These are phyloP conservation scores for Martensiomyces pterosporus DNA, from an alignment of 192 early-diverging fungal species.

Conservation along the genomic window DNA sequence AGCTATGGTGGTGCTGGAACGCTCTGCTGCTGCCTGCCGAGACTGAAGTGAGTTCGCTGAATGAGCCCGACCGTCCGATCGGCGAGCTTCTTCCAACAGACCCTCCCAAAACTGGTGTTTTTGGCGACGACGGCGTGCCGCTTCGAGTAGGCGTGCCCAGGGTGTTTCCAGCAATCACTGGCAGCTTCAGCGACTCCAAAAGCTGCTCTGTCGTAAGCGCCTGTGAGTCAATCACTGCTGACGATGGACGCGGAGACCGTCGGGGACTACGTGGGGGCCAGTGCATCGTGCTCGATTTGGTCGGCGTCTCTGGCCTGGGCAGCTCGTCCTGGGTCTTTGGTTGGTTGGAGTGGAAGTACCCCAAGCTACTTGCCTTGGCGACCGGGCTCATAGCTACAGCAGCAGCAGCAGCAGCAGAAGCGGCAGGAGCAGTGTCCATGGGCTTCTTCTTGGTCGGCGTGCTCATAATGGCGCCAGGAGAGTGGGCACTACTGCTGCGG, in stretches of 20 bases:
- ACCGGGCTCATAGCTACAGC: no score
- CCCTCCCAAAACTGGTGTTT: constrained; percentile 1
- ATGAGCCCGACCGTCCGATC: constrained; percentile 23
- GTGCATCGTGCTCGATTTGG: constrained; percentile 20
- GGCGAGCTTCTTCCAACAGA: constrained; percentile 37
- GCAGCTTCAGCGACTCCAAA: constrained; percentile 43
- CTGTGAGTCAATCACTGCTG: constrained; percentile 8
- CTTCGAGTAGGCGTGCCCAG: constrained; percentile 12
- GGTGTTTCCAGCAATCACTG: background rate
- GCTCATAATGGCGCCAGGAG: no score
- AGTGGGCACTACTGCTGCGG: no score
- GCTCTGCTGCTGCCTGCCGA: background rate
- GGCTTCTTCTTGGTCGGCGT: no score
- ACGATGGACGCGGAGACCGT: constrained; percentile 7
- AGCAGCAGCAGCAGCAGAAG: no score
- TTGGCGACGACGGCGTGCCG: constrained; percentile 1
- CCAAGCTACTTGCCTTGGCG: no score
- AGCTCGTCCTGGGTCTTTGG: no score
- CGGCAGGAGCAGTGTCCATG: no score
- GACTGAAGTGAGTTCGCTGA: constrained; percentile 14
- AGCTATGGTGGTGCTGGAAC: background rate
- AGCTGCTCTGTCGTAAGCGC: constrained; percentile 46
- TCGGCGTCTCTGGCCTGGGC: constrained; percentile 2
- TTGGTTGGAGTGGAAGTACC: no score
- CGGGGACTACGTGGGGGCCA: constrained; percentile 28